A percentile compares a stretch with the other conserved stretches of the same genome.
These are phyloP conservation scores for Trichoderma breve DNA, from an alignment of 2,329 filamentous ascomycete genomes.

Conservation along the genomic window DNA sequence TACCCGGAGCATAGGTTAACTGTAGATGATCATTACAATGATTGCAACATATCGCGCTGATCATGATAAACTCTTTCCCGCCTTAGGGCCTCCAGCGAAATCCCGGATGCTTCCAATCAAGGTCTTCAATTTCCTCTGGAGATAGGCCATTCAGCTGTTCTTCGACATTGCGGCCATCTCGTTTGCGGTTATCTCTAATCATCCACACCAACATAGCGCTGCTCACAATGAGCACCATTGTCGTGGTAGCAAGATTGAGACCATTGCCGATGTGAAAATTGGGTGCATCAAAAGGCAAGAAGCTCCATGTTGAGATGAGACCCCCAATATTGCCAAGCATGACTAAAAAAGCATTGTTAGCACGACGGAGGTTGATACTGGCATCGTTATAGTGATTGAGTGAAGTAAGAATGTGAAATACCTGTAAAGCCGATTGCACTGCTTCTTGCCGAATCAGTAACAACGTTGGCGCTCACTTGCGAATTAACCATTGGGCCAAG, in stretches of 20 bases:
- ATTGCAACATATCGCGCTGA: neutral
- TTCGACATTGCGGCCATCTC: neutral
- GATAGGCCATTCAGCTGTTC: neutral
- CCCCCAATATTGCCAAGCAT: neutral
- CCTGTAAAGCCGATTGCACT: constrained; percentile 64
- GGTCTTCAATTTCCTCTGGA: neutral
- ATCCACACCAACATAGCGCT: neutral
- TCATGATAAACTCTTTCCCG: neutral
- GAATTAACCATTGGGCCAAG: constrained; percentile 65
- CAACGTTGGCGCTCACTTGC: constrained; percentile 66
- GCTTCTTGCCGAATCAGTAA: constrained; percentile 67
- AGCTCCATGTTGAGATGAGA: neutral
- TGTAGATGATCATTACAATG: neutral
- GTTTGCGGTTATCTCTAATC: neutral
- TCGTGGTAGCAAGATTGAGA: neutral
- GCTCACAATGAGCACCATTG: neutral
- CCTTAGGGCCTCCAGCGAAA: neutral
- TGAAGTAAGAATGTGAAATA: constrained; percentile 51
- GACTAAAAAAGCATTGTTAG: neutral
- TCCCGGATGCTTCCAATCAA: neutral
- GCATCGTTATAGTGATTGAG: neutral
- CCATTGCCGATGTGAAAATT: neutral
- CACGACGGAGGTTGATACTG: neutral
- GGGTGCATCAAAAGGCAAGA: neutral
- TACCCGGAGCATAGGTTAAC: neutral